Base-by-base conservation (phyloP, 1,284 basidiomycete species). In the Coniferiporia sulphurascens region DNA sequence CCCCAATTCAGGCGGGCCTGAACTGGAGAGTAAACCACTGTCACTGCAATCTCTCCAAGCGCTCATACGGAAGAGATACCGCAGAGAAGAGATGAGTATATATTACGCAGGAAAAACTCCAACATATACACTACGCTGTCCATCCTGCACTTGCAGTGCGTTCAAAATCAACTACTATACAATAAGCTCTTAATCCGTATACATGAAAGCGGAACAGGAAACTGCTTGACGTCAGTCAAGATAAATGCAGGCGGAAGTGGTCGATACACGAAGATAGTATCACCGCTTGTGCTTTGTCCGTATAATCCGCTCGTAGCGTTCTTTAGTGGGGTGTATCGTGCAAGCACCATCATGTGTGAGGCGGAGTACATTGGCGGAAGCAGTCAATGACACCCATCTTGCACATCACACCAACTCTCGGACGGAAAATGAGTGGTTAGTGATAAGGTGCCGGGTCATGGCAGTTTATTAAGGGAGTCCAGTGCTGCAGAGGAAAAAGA, bases 291-390 rank as follows among this genome's bases (percentile, higher is more conserved):
- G 45, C 74, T 82, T 86, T 27, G 84, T 87, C 56, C 76, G 73
- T 62, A 79, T 75, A 43, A 89, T 83, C 55, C 86, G 78, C 60
- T 87, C 86, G 66, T 84, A 85, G 22, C 85, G 82, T 68, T 89
- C 87, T 65, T 79, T 54, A 90, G 73, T 17, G 88, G 86, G 56
- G 79, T 83, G 52, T 84, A 78, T 69, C 83, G 78, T 32, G 78
- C 74, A 34, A 88, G 73, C 53, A 87, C 78, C 21, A 85, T 86
- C 68, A 88, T 74, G 63, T 91, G 88, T 56, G 84, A 80, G 63
- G 75, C 79, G 61, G 87, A 69, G 68, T 88, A 89, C 48, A 87
- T 87, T 8, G 80, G 78, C 0, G 88, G 88, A 12, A 90, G 73
- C 19, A 89, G 73, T 1, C 84, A 80, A 66, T 90, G 88, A 8